Base-by-base conservation (phyloP, 2,329 filamentous ascomycete species). In the Pseudopithomyces chartarum region DNA sequence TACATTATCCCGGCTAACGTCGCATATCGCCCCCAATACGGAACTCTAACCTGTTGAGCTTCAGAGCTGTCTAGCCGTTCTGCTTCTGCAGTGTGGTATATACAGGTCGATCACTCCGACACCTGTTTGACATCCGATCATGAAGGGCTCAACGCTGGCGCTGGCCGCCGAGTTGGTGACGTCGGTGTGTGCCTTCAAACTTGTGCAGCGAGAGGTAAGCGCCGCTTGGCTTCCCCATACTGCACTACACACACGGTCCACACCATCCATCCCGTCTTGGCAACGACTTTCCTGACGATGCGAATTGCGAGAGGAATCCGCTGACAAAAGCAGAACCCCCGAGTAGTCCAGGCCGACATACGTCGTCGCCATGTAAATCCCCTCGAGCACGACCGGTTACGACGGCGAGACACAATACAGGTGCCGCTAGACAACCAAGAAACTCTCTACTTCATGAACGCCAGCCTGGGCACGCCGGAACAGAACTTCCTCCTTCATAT, bases 401-500 rank as follows among this genome's bases (percentile, higher is more conserved):
- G 82, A 53, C 73, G 80, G 60, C 61, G 71, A 36, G 40, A 78
- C 48, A 81, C 80, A 0, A 74, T 85, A 6, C 70, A 73, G 33
- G 76, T 81, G 59, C 74, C 69, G 2, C 75, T 87, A 50, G 81
- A 84, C 66, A 87, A 87, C 68, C 80, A 85, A 68, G 81, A 84
- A 73, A 84, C 82, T 0, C 76, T 87, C 3, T 87, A 87, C 66
- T 85, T 82, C 63, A 82, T 82, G 58, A 86, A 86, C 58, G 75
- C 83, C 43, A 81, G 78, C 8, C 62, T 88, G 11, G 85, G 85
- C 22, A 87, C 85, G 0, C 85, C 85, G 0, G 68, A 69, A 38
- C 85, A 88, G 63, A 70, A 63, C 13, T 69, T 88, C 49, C 80
- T 81, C 39, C 67, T 87, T 53, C 82, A 87, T 63, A 78, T 88